Base-by-base conservation (phyloP, 306 rosid genomes). In the Comarum palustre region DNA sequence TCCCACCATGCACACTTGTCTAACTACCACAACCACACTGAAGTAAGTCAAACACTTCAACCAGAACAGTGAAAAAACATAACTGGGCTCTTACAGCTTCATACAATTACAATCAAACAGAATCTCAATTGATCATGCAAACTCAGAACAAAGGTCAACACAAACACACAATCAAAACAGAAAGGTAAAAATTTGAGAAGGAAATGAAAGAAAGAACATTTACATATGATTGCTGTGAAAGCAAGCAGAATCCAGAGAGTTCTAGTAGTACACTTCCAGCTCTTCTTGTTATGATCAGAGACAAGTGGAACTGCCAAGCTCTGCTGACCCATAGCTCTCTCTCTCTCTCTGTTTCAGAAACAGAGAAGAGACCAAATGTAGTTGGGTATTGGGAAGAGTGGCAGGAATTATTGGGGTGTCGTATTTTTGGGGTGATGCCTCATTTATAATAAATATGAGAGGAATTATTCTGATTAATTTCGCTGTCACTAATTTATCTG, bases 281-380 rank as follows among this genome's bases (percentile, higher is more conserved):
- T 73, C 64, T 57, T 75, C 45, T 68, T 62, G 19, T 55, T 45
- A 0, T 69, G 46, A 1, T 8, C 62, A 64, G 68, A 59, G 60
- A 68, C 16, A 17, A 87, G 80, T 68, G 87, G 86, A 74, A 86
- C 72, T 69, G 73, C 80, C 82, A 82, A 70, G 54, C 48, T 45
- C 46, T 42, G 79, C 51, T 72, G 46, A 48, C 7, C 73, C 84
- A 73, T 77, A 6, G 5, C 66, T 60, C 38, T 31, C 22, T 22
- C 1, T 0, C 38, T 32, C 31, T 54, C 36, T 57, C n/a, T 10
- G 25, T 12, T 14, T 12, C 47, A 47, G 42, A 31, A n/a, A 12
- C 13, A 27, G 52, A 48, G 2, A 48, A 29, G 31, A 59, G 50
- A 55, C 38, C 41, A 16, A 8, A 14, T 59, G 41, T 31, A 29